Conservation (phyloP, 2,329 filamentous ascomycete genomes). For the Talaromyces rugulosus region DNA sequence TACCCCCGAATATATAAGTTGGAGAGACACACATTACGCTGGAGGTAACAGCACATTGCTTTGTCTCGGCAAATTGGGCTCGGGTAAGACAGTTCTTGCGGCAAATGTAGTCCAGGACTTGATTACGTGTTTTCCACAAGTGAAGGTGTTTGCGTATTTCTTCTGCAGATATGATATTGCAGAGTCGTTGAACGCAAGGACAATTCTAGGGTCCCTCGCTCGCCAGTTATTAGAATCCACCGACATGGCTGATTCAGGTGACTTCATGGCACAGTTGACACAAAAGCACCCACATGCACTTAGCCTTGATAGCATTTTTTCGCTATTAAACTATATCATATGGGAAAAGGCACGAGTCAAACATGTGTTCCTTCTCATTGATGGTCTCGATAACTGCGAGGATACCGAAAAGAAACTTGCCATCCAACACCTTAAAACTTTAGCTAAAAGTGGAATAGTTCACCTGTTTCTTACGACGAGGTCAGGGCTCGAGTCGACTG, state of each 20-base stretch:
- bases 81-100: neutral
- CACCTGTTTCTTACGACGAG: neutral
- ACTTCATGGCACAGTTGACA: neutral
- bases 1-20: neutral
- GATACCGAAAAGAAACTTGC: neutral
- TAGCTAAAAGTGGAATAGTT: neutral
- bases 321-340: neutral
- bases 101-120: neutral
- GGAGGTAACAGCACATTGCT: neutral
- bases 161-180: slow-evolving; percentile 2
- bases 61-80: neutral
- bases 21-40: neutral
- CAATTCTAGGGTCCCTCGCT: neutral
- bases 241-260: neutral
- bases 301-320: neutral
- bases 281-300: neutral
- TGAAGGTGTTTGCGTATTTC: neutral
- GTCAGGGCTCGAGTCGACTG: neutral
- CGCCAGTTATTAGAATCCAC: neutral
- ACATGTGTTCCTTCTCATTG: neutral
- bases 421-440: neutral
- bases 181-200: slow-evolving; percentile 3
- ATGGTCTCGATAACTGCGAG: neutral
- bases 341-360: neutral
- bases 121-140: neutral